Evolutionary conservation across 179 eudicot genomes (phyloP).

Genomic region (Sideroxylon spinosum): DNA sequence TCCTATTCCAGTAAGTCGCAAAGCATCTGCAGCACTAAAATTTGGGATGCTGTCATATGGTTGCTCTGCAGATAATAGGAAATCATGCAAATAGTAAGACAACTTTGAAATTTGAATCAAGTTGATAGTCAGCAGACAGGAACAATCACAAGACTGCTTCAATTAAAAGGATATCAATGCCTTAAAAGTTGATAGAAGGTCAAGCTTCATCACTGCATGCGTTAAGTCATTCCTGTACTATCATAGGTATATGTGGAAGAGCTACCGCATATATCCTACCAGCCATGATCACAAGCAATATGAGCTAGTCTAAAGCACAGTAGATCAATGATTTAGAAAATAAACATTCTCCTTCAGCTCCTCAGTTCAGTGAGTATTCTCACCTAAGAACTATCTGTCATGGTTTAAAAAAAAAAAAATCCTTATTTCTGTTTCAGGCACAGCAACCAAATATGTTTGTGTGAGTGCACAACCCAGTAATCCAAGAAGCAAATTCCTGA

Average conservation of each 20-base stretch:
- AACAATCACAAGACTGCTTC: not conserved
- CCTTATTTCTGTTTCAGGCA: not conserved
- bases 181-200: not conserved
- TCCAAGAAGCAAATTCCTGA: not conserved
- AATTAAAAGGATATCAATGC: not conserved
- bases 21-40: conserved; percentile 97
- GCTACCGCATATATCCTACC: not conserved
- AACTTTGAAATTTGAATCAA: not conserved
- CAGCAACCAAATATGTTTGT: not conserved
- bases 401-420: not conserved
- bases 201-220: not conserved
- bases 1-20: conserved; percentile 89
- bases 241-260: not conserved
- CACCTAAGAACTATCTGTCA: not conserved
- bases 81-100: not conserved
- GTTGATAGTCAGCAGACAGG: not conserved
- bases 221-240: not conserved
- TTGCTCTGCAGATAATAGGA: conserved; percentile 63
- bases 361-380: not conserved
- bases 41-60: conserved; percentile 98
- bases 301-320: not conserved
- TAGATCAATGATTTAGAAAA: not conserved
- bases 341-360: not conserved
- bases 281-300: not conserved
- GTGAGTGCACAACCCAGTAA: not conserved